Evolutionary conservation across 169 alveolate genomes (phyloP).

Genomic region (Plasmodium adleri): DNA sequence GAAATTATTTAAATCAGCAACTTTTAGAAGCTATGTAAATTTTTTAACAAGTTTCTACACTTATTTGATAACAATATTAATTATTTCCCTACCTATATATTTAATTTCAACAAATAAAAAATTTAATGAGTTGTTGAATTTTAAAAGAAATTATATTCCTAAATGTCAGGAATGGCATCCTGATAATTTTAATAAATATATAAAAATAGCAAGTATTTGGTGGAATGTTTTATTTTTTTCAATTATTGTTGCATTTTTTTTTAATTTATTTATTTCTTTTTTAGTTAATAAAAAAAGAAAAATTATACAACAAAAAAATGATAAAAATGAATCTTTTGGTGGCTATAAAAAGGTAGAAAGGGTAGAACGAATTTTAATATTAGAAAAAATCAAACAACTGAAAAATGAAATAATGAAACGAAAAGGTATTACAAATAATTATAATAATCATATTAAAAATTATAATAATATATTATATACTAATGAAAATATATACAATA

Average conservation of each 20-base stretch:
- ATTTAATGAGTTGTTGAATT: slow-evolving; percentile 24
- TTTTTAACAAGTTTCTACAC: slow-evolving; percentile 35
- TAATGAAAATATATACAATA: slow-evolving; percentile 4
- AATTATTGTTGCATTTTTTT: slow-evolving; percentile 25
- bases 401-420: slow-evolving; percentile 11
- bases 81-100: slow-evolving; percentile 61
- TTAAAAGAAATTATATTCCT: slow-evolving; percentile 28
- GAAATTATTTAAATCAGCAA: slow-evolving; percentile 45
- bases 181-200: slow-evolving; percentile 29
- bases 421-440: background rate
- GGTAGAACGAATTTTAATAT: slow-evolving; percentile 39
- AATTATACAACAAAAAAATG: background rate
- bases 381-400: slow-evolving; percentile 34
- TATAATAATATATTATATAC: background rate
- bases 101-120: slow-evolving; percentile 72
- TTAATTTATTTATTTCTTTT: slow-evolving; percentile 52
- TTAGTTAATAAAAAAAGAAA: slow-evolving; percentile 38
- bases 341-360: slow-evolving; percentile 46
- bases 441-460: background rate
- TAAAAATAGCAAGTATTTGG: slow-evolving; percentile 51
- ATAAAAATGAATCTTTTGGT: too few species aligned
- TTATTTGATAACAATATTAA: slow-evolving; percentile 46
- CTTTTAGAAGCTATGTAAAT: slow-evolving; percentile 45
- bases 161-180: slow-evolving; percentile 74
- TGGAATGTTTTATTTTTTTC: slow-evolving; percentile 37